Conservation (phyloP, 2,329 filamentous ascomycete species). For the Orbilia quercus region DNA sequence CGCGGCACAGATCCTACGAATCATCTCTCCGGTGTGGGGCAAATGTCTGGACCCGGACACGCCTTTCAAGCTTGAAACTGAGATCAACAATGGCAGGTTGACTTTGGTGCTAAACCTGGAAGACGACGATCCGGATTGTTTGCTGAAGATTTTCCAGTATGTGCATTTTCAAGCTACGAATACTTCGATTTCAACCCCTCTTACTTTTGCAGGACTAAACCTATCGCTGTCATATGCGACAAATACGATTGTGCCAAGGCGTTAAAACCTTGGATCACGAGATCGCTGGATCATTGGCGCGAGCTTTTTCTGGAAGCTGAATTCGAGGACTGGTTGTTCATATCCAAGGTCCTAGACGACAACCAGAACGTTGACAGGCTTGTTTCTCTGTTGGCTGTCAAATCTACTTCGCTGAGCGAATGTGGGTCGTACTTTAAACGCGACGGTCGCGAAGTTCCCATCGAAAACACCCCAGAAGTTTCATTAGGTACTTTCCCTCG, state of each 20-base stretch:
- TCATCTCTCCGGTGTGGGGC: conserved; percentile 24
- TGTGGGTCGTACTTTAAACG: conserved; percentile 25
- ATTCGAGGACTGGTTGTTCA: conserved; percentile 27
- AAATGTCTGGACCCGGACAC: conserved; percentile 24
- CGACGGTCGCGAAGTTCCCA: neutral
- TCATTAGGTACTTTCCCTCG: neutral
- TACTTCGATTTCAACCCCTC: neutral
- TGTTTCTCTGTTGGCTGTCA: neutral
- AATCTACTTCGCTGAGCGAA: conserved; percentile 20
- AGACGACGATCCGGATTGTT: conserved; percentile 26
- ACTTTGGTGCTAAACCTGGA: conserved; percentile 9
- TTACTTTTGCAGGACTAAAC: conserved; percentile 3
- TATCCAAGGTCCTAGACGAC: conserved; percentile 19
- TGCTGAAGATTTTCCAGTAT: conserved; percentile 15
- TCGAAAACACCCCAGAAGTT: conserved; percentile 5
- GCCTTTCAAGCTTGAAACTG: conserved; percentile 12
- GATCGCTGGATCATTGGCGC: conserved; percentile 18
- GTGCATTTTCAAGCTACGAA: conserved; percentile 14
- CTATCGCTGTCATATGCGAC: conserved; percentile 19
- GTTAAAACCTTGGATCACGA: conserved; percentile 16
- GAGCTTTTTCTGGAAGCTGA: conserved; percentile 1
- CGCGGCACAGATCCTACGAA: conserved; percentile 16
- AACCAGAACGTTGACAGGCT: conserved; percentile 3
- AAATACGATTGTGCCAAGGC: conserved; percentile 35
- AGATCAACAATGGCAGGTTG: conserved; percentile 3